A percentile compares a stretch with the other conserved stretches of the same genome.
phyloP scores from a whole-genome alignment of 352 stramenopile species.

The Phytophthora nicotianae region DNA sequence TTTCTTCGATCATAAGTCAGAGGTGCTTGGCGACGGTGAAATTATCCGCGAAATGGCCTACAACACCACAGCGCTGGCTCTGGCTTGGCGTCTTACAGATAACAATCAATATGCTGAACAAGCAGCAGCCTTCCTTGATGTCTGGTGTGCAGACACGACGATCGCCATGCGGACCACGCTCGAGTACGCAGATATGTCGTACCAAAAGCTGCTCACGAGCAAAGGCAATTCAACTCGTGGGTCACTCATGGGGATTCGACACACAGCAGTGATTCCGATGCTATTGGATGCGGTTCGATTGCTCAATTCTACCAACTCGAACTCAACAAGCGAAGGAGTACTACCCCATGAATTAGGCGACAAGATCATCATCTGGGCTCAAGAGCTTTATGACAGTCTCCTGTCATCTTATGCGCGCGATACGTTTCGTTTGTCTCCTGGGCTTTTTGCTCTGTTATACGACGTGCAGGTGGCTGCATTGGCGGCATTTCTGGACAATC shows the following conservation, averaged over 20 bases:
- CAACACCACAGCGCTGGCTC: constrained; percentile 48
- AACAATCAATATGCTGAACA: constrained; percentile 42
- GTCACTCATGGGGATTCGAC: constrained; percentile 33
- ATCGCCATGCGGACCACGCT: constrained; percentile 37
- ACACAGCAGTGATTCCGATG: constrained; percentile 38
- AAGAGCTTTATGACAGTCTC: constrained; percentile 31
- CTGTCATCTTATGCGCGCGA: constrained; percentile 26
- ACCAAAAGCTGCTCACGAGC: constrained; percentile 31
- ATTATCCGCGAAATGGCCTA: constrained; percentile 54
- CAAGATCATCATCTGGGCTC: constrained; percentile 33
- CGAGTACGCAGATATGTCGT: constrained; percentile 44
- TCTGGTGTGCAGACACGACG: constrained; percentile 41
- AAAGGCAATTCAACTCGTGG: constrained; percentile 17
- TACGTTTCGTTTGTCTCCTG: constrained; percentile 36
- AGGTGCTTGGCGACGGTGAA: constrained; percentile 22
- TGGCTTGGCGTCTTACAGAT: constrained; percentile 41
- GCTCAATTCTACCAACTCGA: constrained; percentile 27
- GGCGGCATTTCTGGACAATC: constrained; percentile 52
- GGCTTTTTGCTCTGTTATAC: constrained; percentile 49
- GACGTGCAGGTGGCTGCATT: constrained; percentile 51
- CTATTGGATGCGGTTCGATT: constrained; percentile 48
- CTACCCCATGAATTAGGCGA: constrained; percentile 4
- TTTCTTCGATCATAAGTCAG: constrained; percentile 30
- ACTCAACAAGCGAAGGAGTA: constrained; percentile 1
- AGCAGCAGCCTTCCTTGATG: constrained; percentile 19